Base-by-base conservation (phyloP, 768 basidiomycete genomes). In the Serendipita vermifera region DNA sequence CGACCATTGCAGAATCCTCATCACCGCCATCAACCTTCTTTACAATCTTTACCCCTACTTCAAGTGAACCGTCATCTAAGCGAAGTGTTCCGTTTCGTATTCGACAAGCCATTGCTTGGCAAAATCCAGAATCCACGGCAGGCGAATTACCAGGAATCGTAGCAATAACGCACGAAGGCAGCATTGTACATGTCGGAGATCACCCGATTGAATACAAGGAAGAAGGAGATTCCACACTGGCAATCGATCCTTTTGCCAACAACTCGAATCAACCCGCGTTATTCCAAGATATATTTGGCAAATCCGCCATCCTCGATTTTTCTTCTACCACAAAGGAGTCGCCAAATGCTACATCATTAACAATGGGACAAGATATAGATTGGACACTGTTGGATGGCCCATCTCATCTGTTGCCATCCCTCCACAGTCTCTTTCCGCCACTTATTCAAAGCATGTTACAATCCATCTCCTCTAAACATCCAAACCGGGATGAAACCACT, bases 211-310 rank as follows among this genome's bases (percentile, higher is more conserved):
- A 39, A 55, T 70, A 20, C 13, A 55, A 65, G 22, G 68, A 72
- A 46, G 74, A 74, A 11, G 74, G 76, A 36, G 75, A 73, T 17
- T 62, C 70, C 3, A 67, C 69, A 13, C 69, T 75, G 17, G 73
- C 67, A 36, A 69, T 75, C 57, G 64, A 57, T 51, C 63, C 65
- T 46, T 64, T 63, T 20, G 58, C 64, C 7, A 35, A 58, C 33
- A 64, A 26, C 64, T 61, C 73, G 61, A 65, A 67, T 22, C 72
- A 64, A 59, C 71, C 74, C 57, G 85, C 87, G 5, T 71, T 96
- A 5, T 89, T 93, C 70, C 85, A 89, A 66, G 90, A 93, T 64
- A 87, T 93, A 64, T 96, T 94, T 64, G 92, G 92, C 35, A 72
- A 78, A 58, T 79, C 87, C 39, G 84, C 85, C 2, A 80, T 91